Evolutionary conservation across 2,329 filamentous ascomycete genomes (phyloP), one percentile per base, ranked within the genome.

Genomic region (Apiospora aurea): DNA sequence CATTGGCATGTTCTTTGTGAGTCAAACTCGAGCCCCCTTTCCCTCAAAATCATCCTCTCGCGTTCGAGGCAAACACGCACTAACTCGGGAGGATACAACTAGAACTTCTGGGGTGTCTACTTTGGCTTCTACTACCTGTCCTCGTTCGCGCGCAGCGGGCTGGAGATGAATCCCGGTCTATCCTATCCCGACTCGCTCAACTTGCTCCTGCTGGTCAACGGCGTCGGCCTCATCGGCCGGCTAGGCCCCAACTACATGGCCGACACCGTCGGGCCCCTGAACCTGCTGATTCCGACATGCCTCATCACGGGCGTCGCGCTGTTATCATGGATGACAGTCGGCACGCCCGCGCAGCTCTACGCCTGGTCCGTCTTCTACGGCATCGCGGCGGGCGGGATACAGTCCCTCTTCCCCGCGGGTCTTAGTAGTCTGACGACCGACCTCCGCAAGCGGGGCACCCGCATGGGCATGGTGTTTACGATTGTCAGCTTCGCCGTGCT

Each of bases 181-280:
- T 78, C 79, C 2, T 88, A 87, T 77, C 81, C 81, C 3, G 82
- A 85, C 46, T 86, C 89, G 5, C 85, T 93, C 69, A 87, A 91
- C 76, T 79, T 93, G 10, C 82, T 94, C 16, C 84, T 93, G 38
- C 82, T 93, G 4, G 83, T 93, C 77, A 94, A 93, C 80, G 90
- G 88, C 26, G 84, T 90, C 14, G 90, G 91, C 1, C 71, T 89
- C 18, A 72, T 88, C 2, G 90, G 90, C 13, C 87, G 91, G 0
- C 72, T 92, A 14, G 74, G 89, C 0, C 90, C 90, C 0, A 90
- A 87, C 77, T 82, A 86, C 74, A 75, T 91, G 1, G 90, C 91
- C 2, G 90, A 93, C 81, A 78, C 79, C 11, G 71, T 83, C 24
- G 92, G 92, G 0, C 84, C 88, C 0, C 79, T 94, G 72, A 94